Evolutionary conservation across 371 early-diverging fungal genomes (phyloP).

Genomic region (Rhizopus arrhizus): DNA sequence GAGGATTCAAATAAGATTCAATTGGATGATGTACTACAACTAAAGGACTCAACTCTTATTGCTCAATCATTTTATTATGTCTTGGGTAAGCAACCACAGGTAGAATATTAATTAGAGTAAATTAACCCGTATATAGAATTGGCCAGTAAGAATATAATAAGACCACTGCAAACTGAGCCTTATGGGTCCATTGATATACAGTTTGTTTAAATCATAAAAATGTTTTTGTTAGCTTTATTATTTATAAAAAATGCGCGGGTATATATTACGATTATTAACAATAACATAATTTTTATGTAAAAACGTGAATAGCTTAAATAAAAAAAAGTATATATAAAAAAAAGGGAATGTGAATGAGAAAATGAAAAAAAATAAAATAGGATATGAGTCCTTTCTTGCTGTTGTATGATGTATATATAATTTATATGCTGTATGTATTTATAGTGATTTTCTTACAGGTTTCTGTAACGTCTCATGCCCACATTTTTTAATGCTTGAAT

Average conservation of each 20-base stretch:
- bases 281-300: too few species aligned
- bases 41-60: not conserved
- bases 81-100: slow-evolving; percentile 3
- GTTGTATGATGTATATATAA: too few species aligned
- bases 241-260: too few species aligned
- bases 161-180: slow-evolving; percentile 5
- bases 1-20: not conserved
- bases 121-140: slow-evolving; percentile 3
- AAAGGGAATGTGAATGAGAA: too few species aligned
- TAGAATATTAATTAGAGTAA: not conserved
- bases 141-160: slow-evolving; percentile 8
- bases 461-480: slow-evolving; percentile 36
- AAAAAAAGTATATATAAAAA: too few species aligned
- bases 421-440: too few species aligned
- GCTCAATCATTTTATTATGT: slow-evolving; percentile 5
- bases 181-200: slow-evolving; percentile 10
- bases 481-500: slow-evolving; percentile 51
- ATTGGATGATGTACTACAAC: slow-evolving; percentile 7
- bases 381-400: too few species aligned
- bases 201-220: not conserved
- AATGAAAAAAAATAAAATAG: too few species aligned
- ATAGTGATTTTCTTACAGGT: slow-evolving; percentile 18
- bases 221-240: too few species aligned
- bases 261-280: too few species aligned
- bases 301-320: too few species aligned